These are phyloP conservation scores for Annona cherimola DNA, from an alignment of 164 flowering plant species.

Conservation along the genomic window DNA sequence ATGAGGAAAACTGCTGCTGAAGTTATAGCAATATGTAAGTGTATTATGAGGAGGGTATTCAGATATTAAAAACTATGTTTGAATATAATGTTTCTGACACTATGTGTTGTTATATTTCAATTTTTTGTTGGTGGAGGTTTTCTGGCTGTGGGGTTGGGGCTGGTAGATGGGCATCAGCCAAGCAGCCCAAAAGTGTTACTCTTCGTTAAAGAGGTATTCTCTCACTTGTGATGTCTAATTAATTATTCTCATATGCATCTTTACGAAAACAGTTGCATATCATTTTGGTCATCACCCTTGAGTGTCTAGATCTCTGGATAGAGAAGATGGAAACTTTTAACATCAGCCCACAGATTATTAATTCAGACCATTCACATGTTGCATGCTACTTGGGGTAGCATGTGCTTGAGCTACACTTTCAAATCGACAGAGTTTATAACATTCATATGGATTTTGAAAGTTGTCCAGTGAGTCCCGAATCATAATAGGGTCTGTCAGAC, in stretches of 20 bases:
- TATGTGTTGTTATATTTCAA: background rate
- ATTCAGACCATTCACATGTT: too few relatives aligned
- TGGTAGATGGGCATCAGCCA: constrained; percentile 5
- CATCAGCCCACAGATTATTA: too few relatives aligned
- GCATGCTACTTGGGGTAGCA: too few relatives aligned
- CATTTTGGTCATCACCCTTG: background rate
- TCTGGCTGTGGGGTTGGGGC: background rate
- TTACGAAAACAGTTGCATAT: background rate
- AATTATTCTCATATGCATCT: background rate
- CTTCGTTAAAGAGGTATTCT: background rate
- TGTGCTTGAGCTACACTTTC: too few relatives aligned
- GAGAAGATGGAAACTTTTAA: too few relatives aligned
- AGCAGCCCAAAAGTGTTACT: background rate
- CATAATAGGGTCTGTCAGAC: too few relatives aligned
- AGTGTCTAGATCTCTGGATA: too few relatives aligned
- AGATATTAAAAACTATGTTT: background rate
- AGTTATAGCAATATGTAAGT: background rate
- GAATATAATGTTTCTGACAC: constrained; percentile 2
- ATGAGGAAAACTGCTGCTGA: background rate
- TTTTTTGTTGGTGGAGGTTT: background rate
- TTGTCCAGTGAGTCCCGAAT: too few relatives aligned
- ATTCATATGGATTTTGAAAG: too few relatives aligned
- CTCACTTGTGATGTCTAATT: background rate
- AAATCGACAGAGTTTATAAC: too few relatives aligned
- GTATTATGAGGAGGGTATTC: background rate